Percentiles rank a stretch among this genome's conserved stretches.
phyloP scores from a whole-genome alignment of 306 rosid genomes.

The Vigna angularis region DNA sequence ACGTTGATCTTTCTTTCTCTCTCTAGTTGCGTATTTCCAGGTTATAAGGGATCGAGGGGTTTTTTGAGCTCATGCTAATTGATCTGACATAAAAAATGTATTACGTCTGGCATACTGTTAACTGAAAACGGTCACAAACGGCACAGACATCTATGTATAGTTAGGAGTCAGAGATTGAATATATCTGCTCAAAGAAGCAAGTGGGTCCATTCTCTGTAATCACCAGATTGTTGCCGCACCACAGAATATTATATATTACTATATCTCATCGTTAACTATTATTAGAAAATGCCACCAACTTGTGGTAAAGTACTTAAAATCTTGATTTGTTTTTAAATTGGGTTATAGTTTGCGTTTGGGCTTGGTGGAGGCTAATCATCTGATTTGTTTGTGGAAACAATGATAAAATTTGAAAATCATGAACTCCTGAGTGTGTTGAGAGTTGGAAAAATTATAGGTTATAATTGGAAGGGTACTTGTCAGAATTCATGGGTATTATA shows the following conservation, averaged over 20 bases:
- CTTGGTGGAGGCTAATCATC: slow-evolving; percentile 27
- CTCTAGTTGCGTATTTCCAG: neutral
- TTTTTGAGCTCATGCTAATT: slow-evolving; percentile 47
- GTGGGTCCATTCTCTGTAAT: slow-evolving; percentile 39
- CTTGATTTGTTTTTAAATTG: slow-evolving; percentile 27
- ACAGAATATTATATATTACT: neutral
- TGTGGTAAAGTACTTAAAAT: slow-evolving; percentile 10
- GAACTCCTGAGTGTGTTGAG: neutral
- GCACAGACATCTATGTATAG: slow-evolving; percentile 9
- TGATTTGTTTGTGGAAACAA: neutral
- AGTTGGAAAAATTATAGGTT: slow-evolving; percentile 35
- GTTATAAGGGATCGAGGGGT: slow-evolving; percentile 39
- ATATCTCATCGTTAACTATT: slow-evolving; percentile 20
- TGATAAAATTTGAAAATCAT: slow-evolving; percentile 28
- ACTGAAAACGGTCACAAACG: slow-evolving; percentile 47
- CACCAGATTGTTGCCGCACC: slow-evolving; percentile 21
- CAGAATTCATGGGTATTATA: slow-evolving; percentile 37
- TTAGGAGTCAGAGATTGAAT: slow-evolving; percentile 37
- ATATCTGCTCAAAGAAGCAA: slow-evolving; percentile 37
- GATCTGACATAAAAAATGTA: slow-evolving; percentile 41
- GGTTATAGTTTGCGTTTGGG: slow-evolving; percentile 35
- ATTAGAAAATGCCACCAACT: slow-evolving; percentile 39
- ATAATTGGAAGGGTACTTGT: slow-evolving; percentile 29
- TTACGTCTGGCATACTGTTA: slow-evolving; percentile 24
- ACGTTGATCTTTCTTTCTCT: neutral